These are phyloP conservation scores for Morella rubra DNA, from an alignment of 306 rosid species.

Conservation along the genomic window DNA sequence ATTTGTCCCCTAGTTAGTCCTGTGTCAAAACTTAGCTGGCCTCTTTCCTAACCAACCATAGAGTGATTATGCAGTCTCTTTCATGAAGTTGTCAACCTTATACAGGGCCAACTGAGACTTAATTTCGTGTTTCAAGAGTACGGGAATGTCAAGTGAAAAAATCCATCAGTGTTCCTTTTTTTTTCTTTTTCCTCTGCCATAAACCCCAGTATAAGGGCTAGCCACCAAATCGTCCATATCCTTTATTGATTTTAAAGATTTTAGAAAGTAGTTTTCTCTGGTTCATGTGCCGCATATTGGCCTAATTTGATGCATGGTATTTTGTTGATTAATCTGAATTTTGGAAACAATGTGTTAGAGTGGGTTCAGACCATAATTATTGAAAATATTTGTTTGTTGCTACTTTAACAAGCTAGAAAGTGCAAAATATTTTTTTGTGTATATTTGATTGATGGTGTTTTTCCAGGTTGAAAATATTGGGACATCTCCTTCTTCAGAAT, in stretches of 20 bases:
- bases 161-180: neutral
- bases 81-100: neutral
- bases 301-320: neutral
- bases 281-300: slow-evolving; percentile 1
- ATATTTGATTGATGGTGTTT: slow-evolving; percentile 32
- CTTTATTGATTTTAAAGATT: neutral
- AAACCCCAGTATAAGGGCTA: neutral
- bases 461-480: slow-evolving; percentile 81
- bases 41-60: neutral
- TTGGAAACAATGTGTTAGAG: neutral
- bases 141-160: neutral
- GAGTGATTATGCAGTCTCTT: neutral
- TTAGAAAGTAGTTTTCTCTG: neutral
- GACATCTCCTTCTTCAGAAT: slow-evolving; percentile 66
- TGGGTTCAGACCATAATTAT: neutral
- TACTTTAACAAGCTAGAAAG: neutral
- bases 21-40: neutral
- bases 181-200: neutral
- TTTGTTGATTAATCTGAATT: neutral
- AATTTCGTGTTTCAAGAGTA: neutral
- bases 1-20: neutral
- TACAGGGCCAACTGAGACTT: neutral
- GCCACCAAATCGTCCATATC: neutral
- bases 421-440: slow-evolving; percentile 7
- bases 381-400: neutral